These are phyloP conservation scores for Beauveria sp. DNA, from an alignment of 2,329 filamentous ascomycete species.

Conservation along the genomic window DNA sequence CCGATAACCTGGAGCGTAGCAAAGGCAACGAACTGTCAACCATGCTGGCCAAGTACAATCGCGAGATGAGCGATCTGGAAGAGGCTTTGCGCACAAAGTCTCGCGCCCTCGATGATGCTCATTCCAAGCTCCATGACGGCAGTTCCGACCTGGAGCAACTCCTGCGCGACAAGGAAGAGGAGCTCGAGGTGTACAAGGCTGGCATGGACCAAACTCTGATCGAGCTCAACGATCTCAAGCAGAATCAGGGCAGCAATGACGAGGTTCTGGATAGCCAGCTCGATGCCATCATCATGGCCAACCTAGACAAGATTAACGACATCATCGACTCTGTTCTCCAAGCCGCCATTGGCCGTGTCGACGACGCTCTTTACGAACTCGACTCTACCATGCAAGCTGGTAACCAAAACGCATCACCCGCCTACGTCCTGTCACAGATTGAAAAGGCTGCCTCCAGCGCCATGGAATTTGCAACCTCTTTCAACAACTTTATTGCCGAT, in stretches of 20 bases:
- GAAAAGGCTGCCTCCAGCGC: slow-evolving; percentile 92
- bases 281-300: slow-evolving; percentile 78
- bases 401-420: slow-evolving; percentile 93
- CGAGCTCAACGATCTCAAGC: slow-evolving; percentile 81
- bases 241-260: slow-evolving; percentile 68
- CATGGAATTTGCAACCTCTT: slow-evolving; percentile 94
- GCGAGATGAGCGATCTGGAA: slow-evolving; percentile 93
- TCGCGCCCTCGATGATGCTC: slow-evolving; percentile 74
- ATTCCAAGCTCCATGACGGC: slow-evolving; percentile 69
- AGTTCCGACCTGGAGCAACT: slow-evolving; percentile 78
- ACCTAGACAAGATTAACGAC: slow-evolving; percentile 88
- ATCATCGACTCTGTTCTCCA: slow-evolving; percentile 96
- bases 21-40: slow-evolving; percentile 94
- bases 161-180: slow-evolving; percentile 90
- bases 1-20: slow-evolving; percentile 82
- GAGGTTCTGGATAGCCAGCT: slow-evolving; percentile 81
- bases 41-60: slow-evolving; percentile 91
- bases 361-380: slow-evolving; percentile 93
- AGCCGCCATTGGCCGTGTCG: slow-evolving; percentile 84
- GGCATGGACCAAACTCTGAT: slow-evolving; percentile 95
- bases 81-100: slow-evolving; percentile 86
- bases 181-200: slow-evolving; percentile 95
- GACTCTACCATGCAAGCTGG: slow-evolving; percentile 98
- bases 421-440: slow-evolving; percentile 92
- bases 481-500: slow-evolving; percentile 98